A percentile compares a stretch with the other conserved stretches of the same genome.
Conservation (phyloP, 768 basidiomycete genomes). For the Mycena albidolilacea region DNA sequence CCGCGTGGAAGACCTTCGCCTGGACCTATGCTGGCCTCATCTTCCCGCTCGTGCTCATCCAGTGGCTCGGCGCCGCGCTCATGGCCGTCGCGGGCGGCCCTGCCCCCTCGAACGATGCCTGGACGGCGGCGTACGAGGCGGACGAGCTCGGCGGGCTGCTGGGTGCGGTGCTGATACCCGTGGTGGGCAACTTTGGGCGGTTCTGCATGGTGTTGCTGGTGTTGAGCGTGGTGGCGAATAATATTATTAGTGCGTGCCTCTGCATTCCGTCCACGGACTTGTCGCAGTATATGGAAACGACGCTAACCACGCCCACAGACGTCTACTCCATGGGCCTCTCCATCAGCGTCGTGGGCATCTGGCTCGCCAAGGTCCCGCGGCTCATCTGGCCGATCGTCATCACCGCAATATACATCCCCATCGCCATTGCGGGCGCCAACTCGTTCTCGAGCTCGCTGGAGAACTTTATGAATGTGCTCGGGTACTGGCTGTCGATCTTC, state of each 20-base stretch:
- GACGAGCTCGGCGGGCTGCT: constrained; percentile 64
- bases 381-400: constrained; percentile 54
- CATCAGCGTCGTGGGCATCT: too few relatives aligned
- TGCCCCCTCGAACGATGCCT: constrained; percentile 49
- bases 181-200: too few relatives aligned
- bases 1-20: constrained; percentile 54
- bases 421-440: constrained; percentile 62
- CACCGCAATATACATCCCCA: constrained; percentile 60
- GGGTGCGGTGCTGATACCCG: constrained; percentile 59
- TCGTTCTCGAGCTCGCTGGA: too few relatives aligned
- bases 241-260: too few relatives aligned
- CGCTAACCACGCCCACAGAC: constrained; percentile 50
- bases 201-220: too few relatives aligned
- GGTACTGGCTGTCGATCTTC: too few relatives aligned
- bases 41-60: constrained; percentile 52
- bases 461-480: too few relatives aligned
- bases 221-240: too few relatives aligned
- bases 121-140: constrained; percentile 51
- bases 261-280: constrained; percentile 26
- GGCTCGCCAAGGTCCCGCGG: constrained; percentile 40
- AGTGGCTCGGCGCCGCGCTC: constrained; percentile 64
- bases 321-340: too few relatives aligned
- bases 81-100: constrained; percentile 53
- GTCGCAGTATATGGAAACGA: constrained; percentile 31
- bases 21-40: constrained; percentile 52